Base-by-base conservation (phyloP, 345 rosid species). In the Euphorbia pulcherrima region DNA sequence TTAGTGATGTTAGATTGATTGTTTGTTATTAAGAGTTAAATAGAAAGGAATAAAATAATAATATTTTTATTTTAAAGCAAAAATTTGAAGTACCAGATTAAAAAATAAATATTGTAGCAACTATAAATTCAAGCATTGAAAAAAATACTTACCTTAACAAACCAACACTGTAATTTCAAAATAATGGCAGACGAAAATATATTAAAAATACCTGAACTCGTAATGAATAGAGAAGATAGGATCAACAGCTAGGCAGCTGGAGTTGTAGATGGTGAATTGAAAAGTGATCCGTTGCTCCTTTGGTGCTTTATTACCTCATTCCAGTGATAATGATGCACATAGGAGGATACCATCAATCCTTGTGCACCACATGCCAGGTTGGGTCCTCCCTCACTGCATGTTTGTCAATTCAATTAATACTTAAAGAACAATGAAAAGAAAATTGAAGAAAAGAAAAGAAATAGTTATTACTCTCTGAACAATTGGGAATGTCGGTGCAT, bases 191-290 rank as follows among this genome's bases (percentile, higher is more conserved):
- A n/a, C n/a, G n/a, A n/a, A n/a, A n/a, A n/a, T n/a, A n/a, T n/a
- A n/a, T n/a, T n/a, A n/a, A n/a, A n/a, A n/a, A n/a, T n/a, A n/a
- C n/a, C n/a, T n/a, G n/a, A n/a, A n/a, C n/a, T n/a, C n/a, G n/a
- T n/a, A n/a, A n/a, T n/a, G n/a, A n/a, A n/a, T n/a, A n/a, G n/a
- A n/a, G n/a, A n/a, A n/a, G n/a, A n/a, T n/a, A n/a, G n/a, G n/a
- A n/a, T n/a, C n/a, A n/a, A n/a, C n/a, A n/a, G n/a, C n/a, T n/a
- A 39, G 27, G 70, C 63, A 26, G 70, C 54, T 0, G 75, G 70
- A 16, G 71, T 72, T n/a, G 75, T 28, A 1, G 75, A 66, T 6
- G 70, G 67, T 9, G 70, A 71, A 62, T 60, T 58, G 51, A 60
- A 58, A 14, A 65, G 41, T 18, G 70, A 58, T 9, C 75, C 70